phyloP scores from a whole-genome alignment of 108 stramenopile genomes.

The Poteriospumella lacustris region DNA sequence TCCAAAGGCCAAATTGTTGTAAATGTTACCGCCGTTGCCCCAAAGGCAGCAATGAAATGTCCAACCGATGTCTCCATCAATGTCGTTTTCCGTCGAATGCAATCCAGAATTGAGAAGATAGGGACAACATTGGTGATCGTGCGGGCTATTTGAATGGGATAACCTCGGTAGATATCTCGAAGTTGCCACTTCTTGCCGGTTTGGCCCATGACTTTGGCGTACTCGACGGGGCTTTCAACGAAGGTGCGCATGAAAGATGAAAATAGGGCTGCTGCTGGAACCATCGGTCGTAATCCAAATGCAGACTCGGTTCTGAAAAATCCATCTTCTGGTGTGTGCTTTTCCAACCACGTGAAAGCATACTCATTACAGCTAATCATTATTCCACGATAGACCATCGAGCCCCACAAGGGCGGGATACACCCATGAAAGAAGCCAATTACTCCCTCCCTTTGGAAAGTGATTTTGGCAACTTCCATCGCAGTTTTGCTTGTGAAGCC shows the following conservation, averaged over 20 bases:
- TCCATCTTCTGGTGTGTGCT: neutral
- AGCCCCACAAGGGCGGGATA: constrained; percentile 4
- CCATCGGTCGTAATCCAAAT: neutral
- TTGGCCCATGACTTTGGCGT: constrained; percentile 19
- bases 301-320: neutral
- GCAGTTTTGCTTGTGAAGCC: neutral
- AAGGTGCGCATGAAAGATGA: neutral
- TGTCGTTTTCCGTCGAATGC: neutral
- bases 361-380: constrained; percentile 13
- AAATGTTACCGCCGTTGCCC: neutral
- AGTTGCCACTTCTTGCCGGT: constrained; percentile 10
- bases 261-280: neutral
- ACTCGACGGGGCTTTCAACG: constrained; percentile 4
- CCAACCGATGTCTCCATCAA: neutral
- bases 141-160: neutral
- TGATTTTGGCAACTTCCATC: neutral
- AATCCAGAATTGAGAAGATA: neutral
- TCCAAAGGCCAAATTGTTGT: neutral
- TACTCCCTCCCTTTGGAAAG: neutral
- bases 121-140: neutral
- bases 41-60: neutral
- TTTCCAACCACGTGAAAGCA: neutral
- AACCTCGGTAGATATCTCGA: neutral
- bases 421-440: neutral
- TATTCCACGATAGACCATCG: neutral